Evolutionary conservation across 768 basidiomycete genomes (phyloP), one percentile per base, ranked within the genome.

Genomic region (Phaffia tasmanica): DNA sequence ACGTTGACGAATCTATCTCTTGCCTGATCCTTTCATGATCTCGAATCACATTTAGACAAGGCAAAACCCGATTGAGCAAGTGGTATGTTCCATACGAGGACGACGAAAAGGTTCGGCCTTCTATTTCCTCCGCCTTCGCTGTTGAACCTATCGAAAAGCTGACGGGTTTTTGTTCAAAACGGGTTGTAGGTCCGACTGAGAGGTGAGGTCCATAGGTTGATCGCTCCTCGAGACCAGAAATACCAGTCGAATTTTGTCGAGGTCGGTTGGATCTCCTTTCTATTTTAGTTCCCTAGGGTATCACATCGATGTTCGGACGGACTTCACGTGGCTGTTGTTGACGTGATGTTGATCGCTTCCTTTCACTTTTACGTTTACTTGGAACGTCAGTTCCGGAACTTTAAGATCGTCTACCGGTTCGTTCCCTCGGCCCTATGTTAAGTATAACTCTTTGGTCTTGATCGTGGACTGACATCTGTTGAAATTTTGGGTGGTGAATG

Each of bases 61-160:
- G 95, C 21, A 99, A 99, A 80, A 98, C 94, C 3, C 82, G 95
- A 64, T 77, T 98, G 59, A 92, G 90, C 14, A 98, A 98, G 78
- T 99, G 94, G 94, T 98, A 98, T 79, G 89, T 89, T 30, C 95
- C 95, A 1, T 98, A 92, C 72, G 93, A 97, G 72, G 95, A 99
- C 74, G 95, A 99, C 72, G 95, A 98, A 81, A 99, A 98, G 85
- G 90, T 89, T 59, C 57, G 76, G 59, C 15, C 25, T 61, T 58
- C 49, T 58, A 50, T 21, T 47, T 62, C 53, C 16, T 57, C 4
- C 32, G 0, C 30, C 19, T 19, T n/a, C 8, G 47, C 25, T 19
- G 1, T 57, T 32, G 9, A 42, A 25, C 7, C 60, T 48, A 14
- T 19, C 14, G 14, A 29, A 4, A 46, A 30, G 60, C 19, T 21